Conservation (phyloP, 1,284 basidiomycete genomes). For the Fomitiporia mediterranea region DNA sequence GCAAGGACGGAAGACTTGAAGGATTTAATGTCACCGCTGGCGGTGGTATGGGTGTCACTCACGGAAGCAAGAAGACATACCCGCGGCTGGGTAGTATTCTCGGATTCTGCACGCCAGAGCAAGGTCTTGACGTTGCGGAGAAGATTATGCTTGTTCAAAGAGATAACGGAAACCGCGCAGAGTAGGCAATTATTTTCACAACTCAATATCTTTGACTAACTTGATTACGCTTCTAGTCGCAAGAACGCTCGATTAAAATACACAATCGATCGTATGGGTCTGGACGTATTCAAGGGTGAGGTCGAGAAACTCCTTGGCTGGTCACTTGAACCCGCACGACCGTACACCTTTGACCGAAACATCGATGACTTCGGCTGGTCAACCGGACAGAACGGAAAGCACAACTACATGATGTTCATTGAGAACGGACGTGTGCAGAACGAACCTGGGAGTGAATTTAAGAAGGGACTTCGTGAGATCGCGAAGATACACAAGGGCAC, state of each 20-base stretch:
- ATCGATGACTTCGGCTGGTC: conserved; percentile 94
- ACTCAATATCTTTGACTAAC: conserved; percentile 33
- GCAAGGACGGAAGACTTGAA: conserved; percentile 63
- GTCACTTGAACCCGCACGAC: conserved; percentile 64
- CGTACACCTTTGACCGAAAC: conserved; percentile 86
- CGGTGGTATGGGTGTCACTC: conserved; percentile 99
- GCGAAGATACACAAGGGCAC: conserved; percentile 91
- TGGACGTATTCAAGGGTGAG: conserved; percentile 82
- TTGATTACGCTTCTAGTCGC: conserved; percentile 33
- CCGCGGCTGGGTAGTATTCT: conserved; percentile 86
- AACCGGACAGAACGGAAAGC: conserved; percentile 81
- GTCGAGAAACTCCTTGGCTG: conserved; percentile 90
- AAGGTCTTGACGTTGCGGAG: conserved; percentile 86
- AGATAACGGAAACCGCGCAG: conserved; percentile 92
- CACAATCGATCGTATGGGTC: conserved; percentile 93
- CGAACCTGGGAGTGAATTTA: conserved; percentile 87
- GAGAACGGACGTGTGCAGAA: conserved; percentile 98
- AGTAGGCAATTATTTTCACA: conserved; percentile 46
- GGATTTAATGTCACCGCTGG: conserved; percentile 92
- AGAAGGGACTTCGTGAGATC: conserved; percentile 89
- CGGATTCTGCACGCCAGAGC: conserved; percentile 89
- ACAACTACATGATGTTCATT: conserved; percentile 93
- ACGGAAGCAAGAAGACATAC: conserved; percentile 99
- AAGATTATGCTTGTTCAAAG: conserved; percentile 92
- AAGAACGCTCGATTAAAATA: conserved; percentile 93